Conservation (phyloP, 2,329 filamentous ascomycete genomes). For the Fusarium beomiforme region DNA sequence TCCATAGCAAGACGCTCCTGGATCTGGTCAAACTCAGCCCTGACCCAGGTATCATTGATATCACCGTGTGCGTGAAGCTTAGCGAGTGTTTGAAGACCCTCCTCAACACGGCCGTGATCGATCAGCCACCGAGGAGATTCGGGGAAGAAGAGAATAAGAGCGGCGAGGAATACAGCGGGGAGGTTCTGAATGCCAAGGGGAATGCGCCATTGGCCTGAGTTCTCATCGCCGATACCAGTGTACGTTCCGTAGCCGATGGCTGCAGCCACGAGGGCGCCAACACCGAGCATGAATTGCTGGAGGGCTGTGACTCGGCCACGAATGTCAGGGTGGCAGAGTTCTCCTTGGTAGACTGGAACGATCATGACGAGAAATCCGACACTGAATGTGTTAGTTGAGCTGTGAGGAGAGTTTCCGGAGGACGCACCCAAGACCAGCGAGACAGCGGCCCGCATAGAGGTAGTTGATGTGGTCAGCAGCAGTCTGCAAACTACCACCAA, state of each 20-base stretch:
- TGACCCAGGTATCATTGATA: constrained; percentile 72
- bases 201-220: constrained; percentile 33
- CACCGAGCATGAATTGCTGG: constrained; percentile 83
- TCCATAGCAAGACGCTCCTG: constrained; percentile 72
- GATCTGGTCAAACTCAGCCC: constrained; percentile 76
- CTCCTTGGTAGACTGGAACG: constrained; percentile 75
- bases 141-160: constrained; percentile 34
- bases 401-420: not conserved
- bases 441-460: constrained; percentile 74
- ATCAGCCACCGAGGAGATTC: constrained; percentile 60
- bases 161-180: constrained; percentile 25
- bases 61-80: constrained; percentile 75
- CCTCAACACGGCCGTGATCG: constrained; percentile 69
- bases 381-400: constrained; percentile 17
- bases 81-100: constrained; percentile 73
- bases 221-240: not conserved
- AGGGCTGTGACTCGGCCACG: constrained; percentile 77
- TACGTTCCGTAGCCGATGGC: constrained; percentile 24
- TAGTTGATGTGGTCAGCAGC: constrained; percentile 67
- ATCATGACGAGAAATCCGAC: constrained; percentile 37
- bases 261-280: constrained; percentile 71
- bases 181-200: constrained; percentile 32
- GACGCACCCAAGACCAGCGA: constrained; percentile 67
- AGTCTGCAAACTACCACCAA: constrained; percentile 79
- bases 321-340: constrained; percentile 79